Conservation (phyloP, 768 basidiomycete genomes). For the Termitomyces sp. region DNA sequence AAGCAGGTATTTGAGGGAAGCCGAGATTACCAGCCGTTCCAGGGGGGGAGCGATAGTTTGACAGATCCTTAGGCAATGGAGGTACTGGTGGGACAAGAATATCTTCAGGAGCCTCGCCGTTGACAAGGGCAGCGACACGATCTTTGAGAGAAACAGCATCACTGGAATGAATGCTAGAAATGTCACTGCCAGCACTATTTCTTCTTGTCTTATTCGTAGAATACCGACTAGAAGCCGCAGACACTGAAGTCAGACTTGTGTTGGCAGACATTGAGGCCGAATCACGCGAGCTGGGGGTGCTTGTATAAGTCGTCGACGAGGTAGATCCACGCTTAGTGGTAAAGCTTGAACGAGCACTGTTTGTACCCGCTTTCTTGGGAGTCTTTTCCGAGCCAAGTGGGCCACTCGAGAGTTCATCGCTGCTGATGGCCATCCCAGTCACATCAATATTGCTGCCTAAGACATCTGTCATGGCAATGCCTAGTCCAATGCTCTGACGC, state of each 20-base stretch:
- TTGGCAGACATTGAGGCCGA: conserved; percentile 78
- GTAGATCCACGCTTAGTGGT: conserved; percentile 87
- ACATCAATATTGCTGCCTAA: conserved; percentile 38
- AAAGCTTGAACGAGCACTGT: conserved; percentile 65
- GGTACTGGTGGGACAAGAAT: conserved; percentile 86
- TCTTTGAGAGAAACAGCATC: conserved; percentile 66
- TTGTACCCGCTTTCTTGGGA: conserved; percentile 57
- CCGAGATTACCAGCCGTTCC: conserved; percentile 51
- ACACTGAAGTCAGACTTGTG: conserved; percentile 76
- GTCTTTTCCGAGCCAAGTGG: conserved; percentile 55
- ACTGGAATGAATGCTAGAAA: conserved; percentile 69
- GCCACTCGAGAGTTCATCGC: conserved; percentile 52
- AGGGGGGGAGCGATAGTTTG: conserved; percentile 71
- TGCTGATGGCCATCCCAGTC: conserved; percentile 44
- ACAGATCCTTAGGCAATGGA: conserved; percentile 86
- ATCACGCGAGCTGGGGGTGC: conserved; percentile 82
- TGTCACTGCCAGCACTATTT: conserved; percentile 86
- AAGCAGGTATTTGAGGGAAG: conserved; percentile 38
- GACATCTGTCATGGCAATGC: conserved; percentile 28
- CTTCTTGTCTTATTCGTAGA: conserved; percentile 65
- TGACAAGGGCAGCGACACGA: conserved; percentile 57
- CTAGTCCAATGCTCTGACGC: conserved; percentile 32
- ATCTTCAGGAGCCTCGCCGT: conserved; percentile 59
- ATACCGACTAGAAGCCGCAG: conserved; percentile 68
- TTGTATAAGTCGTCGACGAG: conserved; percentile 83